Percentiles rank a stretch among this genome's conserved stretches.
Evolutionary conservation across 2,329 filamentous ascomycete genomes (phyloP).

Genomic region (Myotisia sp.): DNA sequence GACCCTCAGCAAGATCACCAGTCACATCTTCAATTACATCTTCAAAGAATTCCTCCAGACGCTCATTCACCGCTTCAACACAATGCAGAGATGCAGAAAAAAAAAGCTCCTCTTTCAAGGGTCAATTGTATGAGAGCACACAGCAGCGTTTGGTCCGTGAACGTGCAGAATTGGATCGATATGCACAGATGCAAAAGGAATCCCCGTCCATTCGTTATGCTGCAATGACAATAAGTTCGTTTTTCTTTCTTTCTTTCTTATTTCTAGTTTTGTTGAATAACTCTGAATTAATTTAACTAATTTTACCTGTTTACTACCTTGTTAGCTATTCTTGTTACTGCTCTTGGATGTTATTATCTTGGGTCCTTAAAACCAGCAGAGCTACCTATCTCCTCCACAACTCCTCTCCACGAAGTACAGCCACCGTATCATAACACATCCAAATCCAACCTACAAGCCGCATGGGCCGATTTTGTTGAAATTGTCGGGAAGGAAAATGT

Average conservation of each 20-base stretch:
- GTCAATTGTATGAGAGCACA: constrained; percentile 49
- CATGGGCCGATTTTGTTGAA: constrained; percentile 48
- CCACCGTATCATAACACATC: constrained; percentile 43
- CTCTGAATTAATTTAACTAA: constrained; percentile 6
- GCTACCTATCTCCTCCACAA: constrained; percentile 41
- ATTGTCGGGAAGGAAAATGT: constrained; percentile 50
- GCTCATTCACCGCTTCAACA: constrained; percentile 5
- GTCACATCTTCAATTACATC: too few relatives aligned
- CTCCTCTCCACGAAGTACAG: constrained; percentile 35
- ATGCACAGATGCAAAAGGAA: constrained; percentile 31
- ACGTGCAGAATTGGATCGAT: constrained; percentile 41
- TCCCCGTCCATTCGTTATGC: constrained; percentile 26
- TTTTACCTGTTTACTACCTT: constrained; percentile 2
- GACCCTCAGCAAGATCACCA: too few relatives aligned
- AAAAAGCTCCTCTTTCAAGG: constrained; percentile 34
- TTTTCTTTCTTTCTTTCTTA: too few relatives aligned
- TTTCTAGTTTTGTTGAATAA: constrained; percentile 15
- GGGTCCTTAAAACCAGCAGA: constrained; percentile 37
- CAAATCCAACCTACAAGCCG: constrained; percentile 45
- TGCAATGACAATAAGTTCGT: constrained; percentile 22
- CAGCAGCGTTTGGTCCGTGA: constrained; percentile 44
- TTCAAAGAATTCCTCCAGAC: too few relatives aligned
- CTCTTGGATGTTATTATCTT: constrained; percentile 41
- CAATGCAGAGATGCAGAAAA: constrained; percentile 4
- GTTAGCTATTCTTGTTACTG: constrained; percentile 38